These are phyloP conservation scores for Chiua virens DNA, from an alignment of 768 basidiomycete genomes.

Conservation along the genomic window DNA sequence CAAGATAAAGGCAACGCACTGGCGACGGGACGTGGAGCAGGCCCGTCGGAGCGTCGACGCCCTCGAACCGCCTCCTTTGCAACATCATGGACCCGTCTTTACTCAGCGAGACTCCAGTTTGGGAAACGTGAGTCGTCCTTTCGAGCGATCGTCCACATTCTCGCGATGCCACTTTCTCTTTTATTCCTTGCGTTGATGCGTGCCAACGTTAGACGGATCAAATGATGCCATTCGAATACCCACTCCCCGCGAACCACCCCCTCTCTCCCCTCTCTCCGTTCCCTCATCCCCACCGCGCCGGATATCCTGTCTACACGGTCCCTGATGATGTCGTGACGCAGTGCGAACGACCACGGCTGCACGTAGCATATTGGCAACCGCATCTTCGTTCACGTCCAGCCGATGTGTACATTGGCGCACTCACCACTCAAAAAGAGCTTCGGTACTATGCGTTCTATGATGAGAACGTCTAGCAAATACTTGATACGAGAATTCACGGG, in stretches of 20 bases:
- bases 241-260: neutral
- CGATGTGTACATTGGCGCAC: no score
- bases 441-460: no score
- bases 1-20: neutral
- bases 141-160: no score
- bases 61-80: neutral
- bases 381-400: constrained; percentile 42
- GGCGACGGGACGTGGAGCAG: neutral
- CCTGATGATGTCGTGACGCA: neutral
- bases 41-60: neutral
- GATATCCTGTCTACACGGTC: neutral
- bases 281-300: neutral
- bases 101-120: constrained; percentile 15
- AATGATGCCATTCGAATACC: constrained; percentile 5
- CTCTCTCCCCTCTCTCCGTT: neutral
- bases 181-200: no score
- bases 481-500: no score
- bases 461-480: no score
- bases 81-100: constrained; percentile 13
- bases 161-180: no score
- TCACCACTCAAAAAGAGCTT: no score
- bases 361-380: constrained; percentile 6
- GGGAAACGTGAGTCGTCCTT: no score
- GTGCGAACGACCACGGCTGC: neutral
- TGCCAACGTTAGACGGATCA: neutral